Base-by-base conservation (phyloP, 2,329 filamentous ascomycete species). In the Talaromyces islandicus region DNA sequence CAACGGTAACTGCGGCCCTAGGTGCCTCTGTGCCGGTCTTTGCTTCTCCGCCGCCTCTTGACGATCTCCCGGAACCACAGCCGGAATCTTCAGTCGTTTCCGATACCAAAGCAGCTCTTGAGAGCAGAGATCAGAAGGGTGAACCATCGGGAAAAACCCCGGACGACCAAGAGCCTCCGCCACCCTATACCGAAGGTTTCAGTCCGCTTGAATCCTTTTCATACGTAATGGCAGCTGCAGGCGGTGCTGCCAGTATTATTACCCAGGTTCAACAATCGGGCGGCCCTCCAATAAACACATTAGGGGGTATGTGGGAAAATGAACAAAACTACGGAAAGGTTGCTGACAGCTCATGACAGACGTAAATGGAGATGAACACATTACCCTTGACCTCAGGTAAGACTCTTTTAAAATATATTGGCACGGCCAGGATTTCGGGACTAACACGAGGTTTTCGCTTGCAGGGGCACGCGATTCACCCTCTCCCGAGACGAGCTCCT, bases 161-260 rank as follows among this genome's bases (percentile, higher is more conserved):
- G 61, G 85, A 88, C 81, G 93, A 97, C 78, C 85, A 86, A 77
- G 94, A 97, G 80, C 93, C 93, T 61, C 94, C 94, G 63, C 94
- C 94, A 61, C 93, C 94, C 60, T 99, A 99, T 76, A 92, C 90
- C 67, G 93, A 97, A 71, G 92, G 93, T 69, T 89, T 87, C 63
- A 97, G 91, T 80, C 94, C 94, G 64, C 86, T 99, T 74, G 85
- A 89, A 63, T 91, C 91, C 60, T 99, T 99, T 73, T 88, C 89
- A 69, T 99, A 95, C 85, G 86, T 96, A 75, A 99, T 99, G 94
- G 92, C 94, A 78, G 90, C 92, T 75, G 92, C 93, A 78, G 93
- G 93, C 83, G 93, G 92, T 80, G 90, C 92, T 69, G 89, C 92
- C 81, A 97, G 94, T 85, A 96, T 99, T 74, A 96, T 99, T 80